A percentile compares a stretch with the other conserved stretches of the same genome.
These are phyloP conservation scores for Calonectria henricotiae DNA, from an alignment of 2,329 filamentous ascomycete species.

Conservation along the genomic window DNA sequence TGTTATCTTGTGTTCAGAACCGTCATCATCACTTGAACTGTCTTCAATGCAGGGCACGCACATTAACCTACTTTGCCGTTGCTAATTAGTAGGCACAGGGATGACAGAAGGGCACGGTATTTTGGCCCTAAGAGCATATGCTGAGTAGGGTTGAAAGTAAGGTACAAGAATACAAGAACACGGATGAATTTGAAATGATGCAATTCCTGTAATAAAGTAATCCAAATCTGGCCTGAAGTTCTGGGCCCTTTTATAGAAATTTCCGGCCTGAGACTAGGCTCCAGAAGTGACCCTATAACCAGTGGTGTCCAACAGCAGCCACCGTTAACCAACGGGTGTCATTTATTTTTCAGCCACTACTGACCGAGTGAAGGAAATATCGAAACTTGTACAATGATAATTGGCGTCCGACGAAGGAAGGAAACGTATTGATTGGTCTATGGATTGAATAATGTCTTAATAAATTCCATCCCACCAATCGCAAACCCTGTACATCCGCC, in stretches of 20 bases:
- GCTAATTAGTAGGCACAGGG: not conserved
- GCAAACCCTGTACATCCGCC: not conserved
- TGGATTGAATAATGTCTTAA: not conserved
- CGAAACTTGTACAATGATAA: not conserved
- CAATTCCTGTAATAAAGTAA: too few species aligned
- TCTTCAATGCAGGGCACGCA: not conserved
- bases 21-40: not conserved
- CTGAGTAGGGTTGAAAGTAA: too few species aligned
- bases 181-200: too few species aligned
- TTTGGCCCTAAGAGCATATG: not conserved
- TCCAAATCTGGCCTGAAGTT: too few species aligned
- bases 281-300: not conserved
- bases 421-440: not conserved
- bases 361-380: not conserved
- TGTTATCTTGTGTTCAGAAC: not conserved
- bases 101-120: not conserved
- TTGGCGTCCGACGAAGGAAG: not conserved
- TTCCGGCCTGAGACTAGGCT: not conserved
- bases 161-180: too few species aligned
- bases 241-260: too few species aligned
- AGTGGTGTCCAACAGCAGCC: not conserved
- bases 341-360: not conserved
- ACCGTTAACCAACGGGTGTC: slow-evolving; percentile 11
- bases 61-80: not conserved
- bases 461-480: not conserved